Base-by-base conservation (phyloP, 768 basidiomycete species). In the Amanita polypyramis region DNA sequence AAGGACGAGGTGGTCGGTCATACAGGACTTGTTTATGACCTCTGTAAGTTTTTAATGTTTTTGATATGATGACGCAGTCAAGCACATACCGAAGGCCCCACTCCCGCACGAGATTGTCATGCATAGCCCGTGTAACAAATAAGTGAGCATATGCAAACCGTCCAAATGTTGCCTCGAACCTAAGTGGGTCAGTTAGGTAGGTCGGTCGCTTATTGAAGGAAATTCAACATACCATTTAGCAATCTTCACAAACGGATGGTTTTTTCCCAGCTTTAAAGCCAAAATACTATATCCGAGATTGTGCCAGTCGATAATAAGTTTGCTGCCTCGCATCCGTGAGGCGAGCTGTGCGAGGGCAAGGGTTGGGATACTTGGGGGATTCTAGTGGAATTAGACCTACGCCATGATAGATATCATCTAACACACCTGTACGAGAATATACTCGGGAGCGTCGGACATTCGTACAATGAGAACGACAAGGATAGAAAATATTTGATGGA, bases 251-350 rank as follows among this genome's bases (percentile, higher is more conserved):
- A 94, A 72, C 0, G 71, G 62, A 60, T 92, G 87, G 0, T 63
- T 60, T 1, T 69, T 50, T 0, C 91, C 87, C n/a, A 93, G 66
- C 56, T 80, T 84, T 54, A 99, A 64, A 1, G 85, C 85, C 41
- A 99, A 76, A 39, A 98, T 92, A 53, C 82, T 95, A 61, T 91
- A 93, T 14, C 96, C 96, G 20, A 95, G 76, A 62, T 99, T 99
- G 62, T 99, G 96, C 96, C 96, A 99, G 66, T 99, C 96, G 47
- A 99, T 93, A 51, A 99, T 87, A 54, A 99, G 70, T 56, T 87
- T 90, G 54, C 83, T 84, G 2, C 86, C 83, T 14, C 80, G 74
- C 12, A 90, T 56, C 15, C 68, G 59, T 17, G 76, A 76, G 1
- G 83, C 80, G 21, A 92, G 62, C 73, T 87, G 86, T 2, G 88